Evolutionary conservation across 176 grass and related monocot genomes (phyloP), one percentile per base, ranked within the genome.

Genomic region (Bromus sterilis): DNA sequence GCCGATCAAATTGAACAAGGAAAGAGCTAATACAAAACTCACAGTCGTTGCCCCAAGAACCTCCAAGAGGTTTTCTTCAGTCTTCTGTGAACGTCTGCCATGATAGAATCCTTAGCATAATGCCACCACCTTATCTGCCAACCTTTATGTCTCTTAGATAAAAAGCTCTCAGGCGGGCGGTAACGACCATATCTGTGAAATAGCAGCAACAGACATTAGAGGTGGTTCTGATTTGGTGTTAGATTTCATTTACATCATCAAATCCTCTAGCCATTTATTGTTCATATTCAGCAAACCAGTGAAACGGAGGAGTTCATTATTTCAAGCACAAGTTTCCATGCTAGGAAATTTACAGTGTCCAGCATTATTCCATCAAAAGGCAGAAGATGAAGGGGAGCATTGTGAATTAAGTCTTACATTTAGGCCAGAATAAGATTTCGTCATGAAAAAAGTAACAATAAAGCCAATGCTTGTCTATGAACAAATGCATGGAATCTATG

Each of bases 51-150:
- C 31, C 86, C 83, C 59, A 98, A 83, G 92, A 79, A 87, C 64
- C 70, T 87, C 88, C 90, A 93, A 76, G 92, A 98, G 75, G 86
- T 88, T 88, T 89, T 98, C 81, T 78, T 86, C 85, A 92, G 58
- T 83, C 78, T 93, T 93, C 75, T 83, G 66, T 34, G 48, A 85
- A 98, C 88, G 76, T 98, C 92, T 39, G 90, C 75, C 69, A 86
- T 89, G 69, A 94, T 80, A 56, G 92, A 94, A 23, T 87, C 62
- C 84, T 75, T 63, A 63, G 92, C 92, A 88, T 98, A 98, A 21
- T 86, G 92, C 95, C 95, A 98, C 90, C 88, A 94, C 70, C 74
- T 86, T 83, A 21, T 90, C 71, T 98, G 90, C 95, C 95, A 98
- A 77, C 95, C 95, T 93, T 89, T 80, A 76, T 63, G 63, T 74